Evolutionary conservation across 202 grass and related monocot genomes (phyloP).

Genomic region (Zoysia matrella): DNA sequence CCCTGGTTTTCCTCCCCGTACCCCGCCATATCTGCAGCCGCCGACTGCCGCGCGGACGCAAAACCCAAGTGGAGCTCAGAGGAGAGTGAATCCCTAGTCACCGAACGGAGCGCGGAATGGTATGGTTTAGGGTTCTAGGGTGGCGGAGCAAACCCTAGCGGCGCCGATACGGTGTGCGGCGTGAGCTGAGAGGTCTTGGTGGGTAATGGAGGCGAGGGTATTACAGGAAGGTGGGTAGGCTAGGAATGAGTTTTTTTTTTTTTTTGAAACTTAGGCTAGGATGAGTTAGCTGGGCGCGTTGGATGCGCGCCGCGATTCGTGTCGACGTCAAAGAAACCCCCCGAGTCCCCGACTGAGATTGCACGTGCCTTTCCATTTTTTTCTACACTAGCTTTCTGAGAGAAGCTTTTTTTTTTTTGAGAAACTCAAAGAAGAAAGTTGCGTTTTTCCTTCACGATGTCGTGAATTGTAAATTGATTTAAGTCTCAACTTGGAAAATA

Average conservation of each 20-base stretch:
- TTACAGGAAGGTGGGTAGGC: not conserved
- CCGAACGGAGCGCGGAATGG: constrained; percentile 14
- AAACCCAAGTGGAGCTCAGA: constrained; percentile 30
- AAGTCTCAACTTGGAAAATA: too few species aligned
- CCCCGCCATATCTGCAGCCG: constrained; percentile 41
- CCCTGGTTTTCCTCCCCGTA: constrained; percentile 59
- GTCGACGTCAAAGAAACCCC: not conserved
- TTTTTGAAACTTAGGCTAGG: too few species aligned
- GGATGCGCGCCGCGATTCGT: not conserved
- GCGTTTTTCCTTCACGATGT: too few species aligned
- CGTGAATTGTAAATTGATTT: too few species aligned
- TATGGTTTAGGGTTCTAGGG: constrained; percentile 27
- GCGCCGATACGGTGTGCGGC: constrained; percentile 6
- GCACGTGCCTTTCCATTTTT: not conserved
- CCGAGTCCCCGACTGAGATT: not conserved
- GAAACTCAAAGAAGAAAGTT: not conserved
- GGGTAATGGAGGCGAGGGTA: constrained; percentile 2
- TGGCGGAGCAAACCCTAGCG: constrained; percentile 57
- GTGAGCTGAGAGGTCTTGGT: not conserved
- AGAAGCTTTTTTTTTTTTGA: not conserved
- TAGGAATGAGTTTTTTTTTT: too few species aligned
- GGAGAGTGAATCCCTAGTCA: constrained; percentile 21
- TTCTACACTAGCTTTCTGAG: not conserved
- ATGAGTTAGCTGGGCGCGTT: not conserved
- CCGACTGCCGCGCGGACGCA: constrained; percentile 25